A percentile compares a stretch with the other conserved stretches of the same genome.
phyloP scores from a whole-genome alignment of 768 basidiomycete species.

The Psilocybe sp. region DNA sequence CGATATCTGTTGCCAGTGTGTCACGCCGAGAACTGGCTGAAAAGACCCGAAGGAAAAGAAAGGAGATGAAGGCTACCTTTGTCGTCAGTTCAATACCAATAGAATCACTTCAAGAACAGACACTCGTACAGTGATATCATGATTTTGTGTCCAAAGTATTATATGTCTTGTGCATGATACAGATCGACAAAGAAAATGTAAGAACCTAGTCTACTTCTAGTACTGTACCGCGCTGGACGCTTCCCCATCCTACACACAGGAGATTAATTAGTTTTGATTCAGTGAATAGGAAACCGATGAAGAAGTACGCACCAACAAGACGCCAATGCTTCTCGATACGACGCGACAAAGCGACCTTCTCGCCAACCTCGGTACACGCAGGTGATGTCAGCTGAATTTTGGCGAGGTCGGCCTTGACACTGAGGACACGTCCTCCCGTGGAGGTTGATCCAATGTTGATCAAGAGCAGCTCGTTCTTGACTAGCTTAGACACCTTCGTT shows the following conservation, averaged over 20 bases:
- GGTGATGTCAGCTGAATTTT: constrained; percentile 93
- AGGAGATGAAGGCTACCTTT: too few relatives aligned
- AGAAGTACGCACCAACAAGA: constrained; percentile 71
- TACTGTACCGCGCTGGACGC: constrained; percentile 81
- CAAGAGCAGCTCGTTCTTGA: constrained; percentile 87
- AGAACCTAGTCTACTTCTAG: constrained; percentile 66
- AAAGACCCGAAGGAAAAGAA: too few relatives aligned
- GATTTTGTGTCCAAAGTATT: too few relatives aligned
- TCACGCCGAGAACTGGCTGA: too few relatives aligned
- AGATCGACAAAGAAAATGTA: not conserved
- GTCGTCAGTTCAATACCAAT: too few relatives aligned
- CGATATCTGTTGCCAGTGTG: too few relatives aligned
- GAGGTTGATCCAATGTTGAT: constrained; percentile 99
- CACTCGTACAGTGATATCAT: too few relatives aligned
- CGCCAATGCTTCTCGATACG: constrained; percentile 99
- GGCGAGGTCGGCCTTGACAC: constrained; percentile 91
- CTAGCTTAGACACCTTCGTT: constrained; percentile 90
- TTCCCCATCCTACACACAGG: constrained; percentile 54
- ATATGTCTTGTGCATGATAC: too few relatives aligned
- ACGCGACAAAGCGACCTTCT: constrained; percentile 94
- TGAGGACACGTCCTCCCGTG: constrained; percentile 91
- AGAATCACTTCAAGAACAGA: too few relatives aligned
- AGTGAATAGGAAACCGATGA: not conserved
- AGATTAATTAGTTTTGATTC: constrained; percentile 1
- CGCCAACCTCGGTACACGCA: constrained; percentile 93